Evolutionary conservation across 768 basidiomycete genomes (phyloP).

Genomic region (Mycena vulgaris): DNA sequence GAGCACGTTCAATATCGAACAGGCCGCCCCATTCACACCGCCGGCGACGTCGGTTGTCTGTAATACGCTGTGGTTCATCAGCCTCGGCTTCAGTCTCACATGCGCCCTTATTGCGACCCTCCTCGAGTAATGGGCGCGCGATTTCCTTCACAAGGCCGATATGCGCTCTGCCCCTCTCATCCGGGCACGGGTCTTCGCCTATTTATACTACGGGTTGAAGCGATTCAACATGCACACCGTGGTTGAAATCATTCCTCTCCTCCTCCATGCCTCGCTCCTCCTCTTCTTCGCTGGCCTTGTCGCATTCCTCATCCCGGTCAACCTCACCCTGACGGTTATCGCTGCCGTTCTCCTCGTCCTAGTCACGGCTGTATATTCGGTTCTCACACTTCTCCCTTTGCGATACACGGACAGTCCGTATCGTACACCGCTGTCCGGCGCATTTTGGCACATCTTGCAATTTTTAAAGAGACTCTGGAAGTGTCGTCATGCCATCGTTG

Average conservation of each 20-base stretch:
- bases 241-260: conserved; percentile 30
- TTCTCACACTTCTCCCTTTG: conserved; percentile 30
- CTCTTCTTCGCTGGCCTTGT: conserved; percentile 8
- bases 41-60: conserved; percentile 9
- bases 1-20: no score
- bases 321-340: background rate
- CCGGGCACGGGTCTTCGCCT: background rate
- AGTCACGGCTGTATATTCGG: conserved; percentile 10
- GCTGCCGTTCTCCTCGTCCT: background rate
- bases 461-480: background rate
- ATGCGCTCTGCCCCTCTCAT: conserved; percentile 9
- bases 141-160: conserved; percentile 9
- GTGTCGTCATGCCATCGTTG: no score
- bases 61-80: conserved; percentile 14
- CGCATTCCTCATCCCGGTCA: background rate
- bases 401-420: conserved; percentile 33
- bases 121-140: conserved; percentile 20
- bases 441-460: background rate
- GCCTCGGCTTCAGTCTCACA: conserved; percentile 8
- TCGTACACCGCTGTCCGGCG: conserved; percentile 22
- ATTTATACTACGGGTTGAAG: conserved; percentile 6
- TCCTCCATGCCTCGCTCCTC: conserved; percentile 18
- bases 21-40: no score
- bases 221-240: conserved; percentile 9
- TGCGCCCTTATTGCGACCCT: conserved; percentile 20